phyloP scores from a whole-genome alignment of 345 rosid genomes.

The Brassica rapa region DNA sequence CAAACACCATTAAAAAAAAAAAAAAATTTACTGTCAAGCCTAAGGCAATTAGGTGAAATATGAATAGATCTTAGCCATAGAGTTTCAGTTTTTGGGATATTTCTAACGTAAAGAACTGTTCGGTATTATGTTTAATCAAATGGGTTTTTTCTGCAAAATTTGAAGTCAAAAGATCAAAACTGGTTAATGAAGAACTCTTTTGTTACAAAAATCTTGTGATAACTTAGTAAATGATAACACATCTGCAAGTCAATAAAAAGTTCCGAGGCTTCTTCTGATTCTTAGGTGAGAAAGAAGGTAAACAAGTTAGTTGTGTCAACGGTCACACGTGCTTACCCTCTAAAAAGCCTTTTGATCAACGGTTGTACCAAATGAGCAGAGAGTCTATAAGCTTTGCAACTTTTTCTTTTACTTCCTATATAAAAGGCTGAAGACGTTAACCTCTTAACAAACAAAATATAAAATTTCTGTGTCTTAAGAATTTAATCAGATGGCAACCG shows the following conservation, averaged over 20 bases:
- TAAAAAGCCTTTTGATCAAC: slow-evolving; percentile 24
- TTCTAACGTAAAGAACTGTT: not conserved
- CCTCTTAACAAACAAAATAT: slow-evolving; percentile 16
- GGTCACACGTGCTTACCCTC: slow-evolving; percentile 31
- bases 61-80: not conserved
- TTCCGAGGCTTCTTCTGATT: not conserved
- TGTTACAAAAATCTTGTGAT: not conserved
- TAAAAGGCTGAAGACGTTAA: slow-evolving; percentile 3
- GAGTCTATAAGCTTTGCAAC: slow-evolving; percentile 2
- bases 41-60: not conserved
- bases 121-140: not conserved
- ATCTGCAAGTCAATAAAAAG: not conserved
- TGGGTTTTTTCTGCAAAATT: not conserved
- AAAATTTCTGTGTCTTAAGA: not conserved
- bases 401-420: slow-evolving; percentile 11
- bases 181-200: not conserved
- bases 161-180: not conserved
- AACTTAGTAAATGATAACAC: not conserved
- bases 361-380: slow-evolving; percentile 35
- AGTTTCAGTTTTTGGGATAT: not conserved
- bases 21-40: not conserved
- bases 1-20: not conserved
- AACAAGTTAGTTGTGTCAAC: slow-evolving; percentile 10
- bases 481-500: slow-evolving; percentile 12
- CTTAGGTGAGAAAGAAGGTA: slow-evolving; percentile 26